A percentile compares a stretch with the other conserved stretches of the same genome.
Evolutionary conservation across 2,329 filamentous ascomycete species (phyloP).

Genomic region (Fusarium scirpi): DNA sequence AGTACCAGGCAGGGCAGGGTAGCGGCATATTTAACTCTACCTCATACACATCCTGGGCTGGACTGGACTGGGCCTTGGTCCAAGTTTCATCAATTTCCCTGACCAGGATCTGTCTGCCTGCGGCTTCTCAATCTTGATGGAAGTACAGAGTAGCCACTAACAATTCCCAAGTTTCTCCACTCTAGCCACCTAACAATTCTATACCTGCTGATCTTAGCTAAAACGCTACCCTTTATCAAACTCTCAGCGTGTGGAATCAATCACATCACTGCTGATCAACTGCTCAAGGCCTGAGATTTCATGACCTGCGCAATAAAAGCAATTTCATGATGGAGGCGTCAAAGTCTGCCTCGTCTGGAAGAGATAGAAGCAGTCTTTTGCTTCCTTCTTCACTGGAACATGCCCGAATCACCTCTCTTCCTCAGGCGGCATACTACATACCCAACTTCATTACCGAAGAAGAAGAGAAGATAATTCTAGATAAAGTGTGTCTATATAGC

Average conservation of each 20-base stretch:
- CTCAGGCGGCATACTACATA: slow-evolving; percentile 82
- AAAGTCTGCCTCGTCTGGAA: slow-evolving; percentile 3
- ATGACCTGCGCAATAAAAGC: background rate
- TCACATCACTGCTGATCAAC: slow-evolving; percentile 14
- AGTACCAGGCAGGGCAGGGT: background rate
- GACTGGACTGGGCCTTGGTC: background rate
- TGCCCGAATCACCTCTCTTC: slow-evolving; percentile 66
- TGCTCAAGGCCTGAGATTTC: background rate
- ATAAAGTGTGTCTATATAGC: slow-evolving; percentile 68
- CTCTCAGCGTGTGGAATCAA: slow-evolving; percentile 20
- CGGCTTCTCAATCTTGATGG: slow-evolving; percentile 7
- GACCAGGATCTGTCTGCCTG: slow-evolving; percentile 7
- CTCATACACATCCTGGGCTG: slow-evolving; percentile 2
- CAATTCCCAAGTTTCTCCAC: slow-evolving; percentile 19
- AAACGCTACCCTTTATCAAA: slow-evolving; percentile 25
- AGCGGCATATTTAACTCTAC: background rate
- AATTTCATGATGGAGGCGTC: slow-evolving; percentile 30
- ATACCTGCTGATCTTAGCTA: slow-evolving; percentile 32
- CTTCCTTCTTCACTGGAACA: slow-evolving; percentile 64
- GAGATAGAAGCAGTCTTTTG: slow-evolving; percentile 29
- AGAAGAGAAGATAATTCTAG: slow-evolving; percentile 78
- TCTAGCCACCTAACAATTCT: slow-evolving; percentile 22
- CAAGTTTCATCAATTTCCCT: slow-evolving; percentile 21
- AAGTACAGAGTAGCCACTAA: slow-evolving; percentile 18
- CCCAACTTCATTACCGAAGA: slow-evolving; percentile 82